Evolutionary conservation across 108 stramenopile genomes (phyloP), one percentile per base, ranked within the genome.

Genomic region (Skeletonema tropicum): DNA sequence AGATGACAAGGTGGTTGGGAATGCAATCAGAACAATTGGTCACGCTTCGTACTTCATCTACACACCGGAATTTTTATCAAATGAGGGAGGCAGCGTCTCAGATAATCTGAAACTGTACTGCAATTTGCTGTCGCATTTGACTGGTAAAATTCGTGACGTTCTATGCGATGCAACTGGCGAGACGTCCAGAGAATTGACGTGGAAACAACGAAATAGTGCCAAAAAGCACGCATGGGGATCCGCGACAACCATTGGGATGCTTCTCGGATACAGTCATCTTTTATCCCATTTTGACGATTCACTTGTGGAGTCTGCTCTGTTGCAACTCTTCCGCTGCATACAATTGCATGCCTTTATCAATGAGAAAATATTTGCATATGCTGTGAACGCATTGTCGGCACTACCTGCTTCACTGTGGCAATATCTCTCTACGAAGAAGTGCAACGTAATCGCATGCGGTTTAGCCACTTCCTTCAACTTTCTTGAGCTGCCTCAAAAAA

Each of bases 151-250:
- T 6, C 46, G 62, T 7, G 60, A 60, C 25, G 75, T 87, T 14
- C 30, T 90, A 29, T 67, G 70, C 42, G 75, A 82, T 32, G 64
- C 64, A 17, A 65, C 80, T 6, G 80, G 77, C 59, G 69, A 80
- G 29, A 26, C 66, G 21, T 15, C 76, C 5, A 74, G 32, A 15
- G 61, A 58, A 11, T 64, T 90, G 21, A 89, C 83, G 25, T 92
- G 89, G 90, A 94, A 90, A 68, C 79, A 90, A 58, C 66, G 93
- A 64, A 89, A 84, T 10, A 59, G 83, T 39, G 68, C 80, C 1
- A 91, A 92, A 59, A 90, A 90, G 68, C 89, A 90, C 58, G 88
- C 88, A 21, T 92, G 93, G 90, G 93, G 93, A 57, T 70, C 87
- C 3, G 89, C 89, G 39, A 70, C 57, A 41, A 79, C 74, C 6